Evolutionary conservation across 2,329 filamentous ascomycete genomes (phyloP), one percentile per base, ranked within the genome.

Genomic region (Alternaria solani): DNA sequence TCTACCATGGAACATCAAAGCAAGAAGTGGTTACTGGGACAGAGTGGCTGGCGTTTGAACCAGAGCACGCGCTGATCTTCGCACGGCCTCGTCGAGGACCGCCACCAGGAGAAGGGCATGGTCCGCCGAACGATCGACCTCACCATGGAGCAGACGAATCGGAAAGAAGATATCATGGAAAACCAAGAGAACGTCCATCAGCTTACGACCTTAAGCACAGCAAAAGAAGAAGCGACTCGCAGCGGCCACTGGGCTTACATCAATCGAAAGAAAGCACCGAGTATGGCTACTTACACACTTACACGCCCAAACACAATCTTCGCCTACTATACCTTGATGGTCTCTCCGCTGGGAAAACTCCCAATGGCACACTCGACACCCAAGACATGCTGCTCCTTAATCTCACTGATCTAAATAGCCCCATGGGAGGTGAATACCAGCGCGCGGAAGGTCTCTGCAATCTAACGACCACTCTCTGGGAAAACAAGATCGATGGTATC

Each of bases 21-120:
- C 66, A 79, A 0, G 75, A 83, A 36, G 32, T 14, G 14, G 12
- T 36, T 14, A 14, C 77, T 2, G 84, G 82, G 0, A 84, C 83
- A 3, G 88, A 93, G 68, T 93, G 91, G 90, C 81, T 93, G 1
- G 91, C 91, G 0, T 93, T 93, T 70, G 91, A 93, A 73, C 84
- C 89, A 4, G 90, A 93, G 68, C 91, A 93, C 75, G 88, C 90
- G 0, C 81, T 90, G 65, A 72, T 81, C 3, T 93, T 93, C 25
- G 39, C 51, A 53, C 26, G 28, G 8, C 26, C 68, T 8, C 60
- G 53, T 30, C 41, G 58, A 16, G 51, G 53, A 32, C 41, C 18
- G 43, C 51, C 55, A 8, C 59, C 61, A 49, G 43, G 28, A 12
- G 48, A 63, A 42, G 52, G 46, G n/a, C 25, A 51, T 36, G 38